Conservation (phyloP, 371 early-diverging fungal species). For the Mortierella sp. region DNA sequence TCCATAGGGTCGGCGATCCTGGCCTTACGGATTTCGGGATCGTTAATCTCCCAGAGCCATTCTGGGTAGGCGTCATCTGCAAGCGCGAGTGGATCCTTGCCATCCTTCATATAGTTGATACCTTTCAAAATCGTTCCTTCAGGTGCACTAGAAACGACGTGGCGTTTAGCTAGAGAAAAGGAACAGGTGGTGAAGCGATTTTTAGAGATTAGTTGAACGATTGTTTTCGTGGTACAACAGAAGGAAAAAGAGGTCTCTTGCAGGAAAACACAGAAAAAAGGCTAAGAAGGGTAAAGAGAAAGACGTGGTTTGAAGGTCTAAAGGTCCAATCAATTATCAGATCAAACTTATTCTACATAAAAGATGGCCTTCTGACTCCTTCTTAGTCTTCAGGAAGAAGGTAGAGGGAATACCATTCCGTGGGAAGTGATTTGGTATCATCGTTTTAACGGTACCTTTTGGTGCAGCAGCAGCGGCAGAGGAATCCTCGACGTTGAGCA, state of each 20-base stretch:
- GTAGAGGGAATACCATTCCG: too few species aligned
- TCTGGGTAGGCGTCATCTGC: slow-evolving; percentile 90
- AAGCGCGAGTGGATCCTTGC: slow-evolving; percentile 88
- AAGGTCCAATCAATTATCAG: too few species aligned
- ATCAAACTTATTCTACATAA: too few species aligned
- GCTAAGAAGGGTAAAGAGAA: not conserved
- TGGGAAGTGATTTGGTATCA: too few species aligned
- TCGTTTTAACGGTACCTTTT: slow-evolving; percentile 44
- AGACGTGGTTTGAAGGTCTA: not conserved
- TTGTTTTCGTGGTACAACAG: too few species aligned
- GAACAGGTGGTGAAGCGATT: not conserved
- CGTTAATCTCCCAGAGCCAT: slow-evolving; percentile 92
- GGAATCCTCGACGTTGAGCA: slow-evolving; percentile 34
- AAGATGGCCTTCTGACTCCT: too few species aligned
- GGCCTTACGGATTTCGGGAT: slow-evolving; percentile 65
- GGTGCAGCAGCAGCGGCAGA: slow-evolving; percentile 26
- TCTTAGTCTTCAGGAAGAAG: too few species aligned
- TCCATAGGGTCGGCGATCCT: slow-evolving; percentile 63
- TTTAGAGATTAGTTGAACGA: too few species aligned
- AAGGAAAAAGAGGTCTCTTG: too few species aligned
- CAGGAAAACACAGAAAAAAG: too few species aligned
- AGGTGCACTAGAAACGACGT: slow-evolving; percentile 68
- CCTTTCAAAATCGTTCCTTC: slow-evolving; percentile 89
- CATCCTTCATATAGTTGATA: slow-evolving; percentile 83
- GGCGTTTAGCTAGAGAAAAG: slow-evolving; percentile 30